These are phyloP conservation scores for Pleomassaria siparia DNA, from an alignment of 2,329 filamentous ascomycete species.

Conservation along the genomic window DNA sequence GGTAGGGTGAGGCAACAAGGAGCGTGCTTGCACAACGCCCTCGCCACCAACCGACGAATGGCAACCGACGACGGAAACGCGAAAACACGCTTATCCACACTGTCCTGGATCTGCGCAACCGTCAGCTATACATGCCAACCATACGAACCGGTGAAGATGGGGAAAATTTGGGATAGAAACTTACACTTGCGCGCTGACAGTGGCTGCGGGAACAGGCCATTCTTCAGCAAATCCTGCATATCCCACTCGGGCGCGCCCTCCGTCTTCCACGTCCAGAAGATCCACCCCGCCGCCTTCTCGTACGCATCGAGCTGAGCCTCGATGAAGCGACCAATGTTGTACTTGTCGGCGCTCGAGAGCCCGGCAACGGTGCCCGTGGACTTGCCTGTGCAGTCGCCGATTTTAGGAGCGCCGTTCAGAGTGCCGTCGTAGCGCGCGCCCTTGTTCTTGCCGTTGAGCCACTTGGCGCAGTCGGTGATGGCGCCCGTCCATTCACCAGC, in stretches of 20 bases:
- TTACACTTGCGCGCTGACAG: slow-evolving; percentile 43
- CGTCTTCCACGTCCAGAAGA: slow-evolving; percentile 56
- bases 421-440: slow-evolving; percentile 52
- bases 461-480: slow-evolving; percentile 52
- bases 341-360: slow-evolving; percentile 45
- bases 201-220: slow-evolving; percentile 53
- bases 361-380: slow-evolving; percentile 46
- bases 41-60: no score
- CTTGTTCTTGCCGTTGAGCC: slow-evolving; percentile 50
- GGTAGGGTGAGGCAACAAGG: slow-evolving; percentile 16
- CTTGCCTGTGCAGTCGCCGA: slow-evolving; percentile 50
- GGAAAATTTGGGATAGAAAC: slow-evolving; percentile 10
- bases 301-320: slow-evolving; percentile 51
- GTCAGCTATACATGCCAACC: slow-evolving; percentile 15
- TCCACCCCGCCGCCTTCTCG: slow-evolving; percentile 52
- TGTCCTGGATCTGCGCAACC: slow-evolving; percentile 35
- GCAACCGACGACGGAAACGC: not conserved
- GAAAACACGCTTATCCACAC: slow-evolving; percentile 29
- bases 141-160: not conserved
- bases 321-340: slow-evolving; percentile 49
- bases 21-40: slow-evolving; percentile 3
- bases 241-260: slow-evolving; percentile 54
- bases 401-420: slow-evolving; percentile 38
- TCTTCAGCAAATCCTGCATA: slow-evolving; percentile 47
- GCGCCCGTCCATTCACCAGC: slow-evolving; percentile 52